A percentile compares a stretch with the other conserved stretches of the same genome.
Conservation (phyloP, 2,329 filamentous ascomycete species). For the Aureobasidium vineae region DNA sequence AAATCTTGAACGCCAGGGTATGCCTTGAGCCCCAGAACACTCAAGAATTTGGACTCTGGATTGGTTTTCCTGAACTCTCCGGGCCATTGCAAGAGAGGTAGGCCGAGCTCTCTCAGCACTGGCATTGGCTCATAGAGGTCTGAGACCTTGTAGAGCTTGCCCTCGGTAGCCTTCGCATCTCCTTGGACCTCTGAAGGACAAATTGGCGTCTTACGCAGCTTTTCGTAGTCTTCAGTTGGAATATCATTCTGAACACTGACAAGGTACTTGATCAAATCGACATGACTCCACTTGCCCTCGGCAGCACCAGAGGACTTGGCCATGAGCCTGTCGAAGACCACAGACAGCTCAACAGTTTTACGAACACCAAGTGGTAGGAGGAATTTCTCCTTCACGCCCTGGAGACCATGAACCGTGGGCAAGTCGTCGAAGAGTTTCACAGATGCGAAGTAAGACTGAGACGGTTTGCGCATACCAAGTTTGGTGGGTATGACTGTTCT, state of each 20-base stretch:
- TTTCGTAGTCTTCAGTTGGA: slow-evolving; percentile 74
- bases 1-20: slow-evolving; percentile 72
- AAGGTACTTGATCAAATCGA: slow-evolving; percentile 92
- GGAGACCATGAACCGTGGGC: slow-evolving; percentile 72
- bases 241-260: slow-evolving; percentile 89
- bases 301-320: slow-evolving; percentile 54
- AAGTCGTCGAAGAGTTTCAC: slow-evolving; percentile 95
- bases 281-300: slow-evolving; percentile 74
- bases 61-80: slow-evolving; percentile 65
- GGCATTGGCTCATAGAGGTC: slow-evolving; percentile 81
- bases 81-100: slow-evolving; percentile 83
- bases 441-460: slow-evolving; percentile 86
- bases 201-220: slow-evolving; percentile 73
- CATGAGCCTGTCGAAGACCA: slow-evolving; percentile 85
- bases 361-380: slow-evolving; percentile 79
- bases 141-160: slow-evolving; percentile 64
- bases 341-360: slow-evolving; percentile 91
- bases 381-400: slow-evolving; percentile 87
- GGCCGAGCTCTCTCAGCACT: slow-evolving; percentile 63
- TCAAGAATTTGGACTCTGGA: slow-evolving; percentile 72
- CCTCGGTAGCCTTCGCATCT: slow-evolving; percentile 38
- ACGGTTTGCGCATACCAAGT: slow-evolving; percentile 79
- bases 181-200: slow-evolving; percentile 68
- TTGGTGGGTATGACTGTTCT: slow-evolving; percentile 85
- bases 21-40: slow-evolving; percentile 67